A percentile compares a stretch with the other conserved stretches of the same genome.
Evolutionary conservation across 179 eudicot species (phyloP).

Genomic region (Nepenthes alata): DNA sequence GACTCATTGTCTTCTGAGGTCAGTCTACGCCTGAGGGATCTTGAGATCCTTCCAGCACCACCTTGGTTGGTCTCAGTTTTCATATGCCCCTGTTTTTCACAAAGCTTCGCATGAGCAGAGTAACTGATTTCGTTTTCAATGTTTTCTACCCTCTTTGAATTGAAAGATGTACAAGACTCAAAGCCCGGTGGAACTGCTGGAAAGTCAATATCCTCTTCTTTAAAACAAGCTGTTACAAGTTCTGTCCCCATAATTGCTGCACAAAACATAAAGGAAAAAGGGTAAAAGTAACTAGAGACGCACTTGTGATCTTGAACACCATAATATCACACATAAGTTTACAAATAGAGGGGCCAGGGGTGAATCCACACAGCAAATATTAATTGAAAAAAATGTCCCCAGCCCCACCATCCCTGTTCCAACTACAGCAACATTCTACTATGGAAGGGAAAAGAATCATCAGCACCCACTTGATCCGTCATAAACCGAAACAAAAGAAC

Average conservation of each 20-base stretch:
- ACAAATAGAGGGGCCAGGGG: no score
- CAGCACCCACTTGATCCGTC: no score
- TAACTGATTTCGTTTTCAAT: slow-evolving; percentile 31
- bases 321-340: background rate
- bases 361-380: no score
- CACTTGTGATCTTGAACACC: background rate
- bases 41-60: slow-evolving; percentile 34
- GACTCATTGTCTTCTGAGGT: slow-evolving; percentile 51
- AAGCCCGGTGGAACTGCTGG: slow-evolving; percentile 92
- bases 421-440: no score
- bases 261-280: background rate
- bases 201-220: slow-evolving; percentile 71
- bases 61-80: slow-evolving; percentile 22
- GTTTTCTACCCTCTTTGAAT: slow-evolving; percentile 40
- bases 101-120: slow-evolving; percentile 41
- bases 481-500: no score
- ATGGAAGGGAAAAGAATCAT: no score
- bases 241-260: slow-evolving; percentile 77
- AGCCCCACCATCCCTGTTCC: no score
- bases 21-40: slow-evolving; percentile 39
- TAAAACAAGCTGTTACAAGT: slow-evolving; percentile 43
- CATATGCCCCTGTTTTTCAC: slow-evolving; percentile 27
- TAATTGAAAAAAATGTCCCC: no score
- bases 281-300: background rate
- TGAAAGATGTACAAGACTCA: slow-evolving; percentile 57